Evolutionary conservation across 2,329 filamentous ascomycete species (phyloP).

Genomic region (Epichloe festucae): DNA sequence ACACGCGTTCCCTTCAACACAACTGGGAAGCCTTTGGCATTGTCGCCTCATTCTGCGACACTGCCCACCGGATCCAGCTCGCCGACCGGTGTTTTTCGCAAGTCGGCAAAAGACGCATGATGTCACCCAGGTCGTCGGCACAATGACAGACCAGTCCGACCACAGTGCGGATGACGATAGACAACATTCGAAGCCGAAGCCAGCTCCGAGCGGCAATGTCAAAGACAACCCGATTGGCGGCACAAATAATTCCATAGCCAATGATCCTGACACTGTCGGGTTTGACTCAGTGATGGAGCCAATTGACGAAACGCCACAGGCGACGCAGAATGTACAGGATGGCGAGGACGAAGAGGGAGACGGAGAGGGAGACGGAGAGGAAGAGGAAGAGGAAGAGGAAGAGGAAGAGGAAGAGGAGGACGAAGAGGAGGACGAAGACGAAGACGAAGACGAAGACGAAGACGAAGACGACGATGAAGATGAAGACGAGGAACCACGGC

Average conservation of each 20-base stretch:
- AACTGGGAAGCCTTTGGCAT: background rate
- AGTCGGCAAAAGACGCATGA: background rate
- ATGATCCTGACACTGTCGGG: background rate
- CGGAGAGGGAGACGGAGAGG: conserved; percentile 25
- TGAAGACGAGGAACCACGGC: conserved; percentile 82
- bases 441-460: conserved; percentile 44
- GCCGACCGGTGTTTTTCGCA: background rate
- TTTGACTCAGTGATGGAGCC: background rate
- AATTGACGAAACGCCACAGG: background rate
- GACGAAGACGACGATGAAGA: conserved; percentile 65
- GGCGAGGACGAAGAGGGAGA: conserved; percentile 33
- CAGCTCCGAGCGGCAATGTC: background rate
- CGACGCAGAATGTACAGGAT: conserved; percentile 7
- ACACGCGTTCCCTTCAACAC: background rate
- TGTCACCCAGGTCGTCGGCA: conserved; percentile 1
- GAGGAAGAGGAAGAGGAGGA: conserved; percentile 44
- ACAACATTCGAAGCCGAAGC: background rate
- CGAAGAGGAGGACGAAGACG: conserved; percentile 62
- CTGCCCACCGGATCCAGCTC: background rate
- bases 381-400: conserved; percentile 31
- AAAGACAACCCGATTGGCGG: background rate
- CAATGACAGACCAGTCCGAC: conserved; percentile 7
- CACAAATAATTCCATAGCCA: background rate
- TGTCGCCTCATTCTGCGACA: background rate
- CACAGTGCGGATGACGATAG: conserved; percentile 2